phyloP scores from a whole-genome alignment of 2,329 filamentous ascomycete species.

The Cladophialophora chaetospira region DNA sequence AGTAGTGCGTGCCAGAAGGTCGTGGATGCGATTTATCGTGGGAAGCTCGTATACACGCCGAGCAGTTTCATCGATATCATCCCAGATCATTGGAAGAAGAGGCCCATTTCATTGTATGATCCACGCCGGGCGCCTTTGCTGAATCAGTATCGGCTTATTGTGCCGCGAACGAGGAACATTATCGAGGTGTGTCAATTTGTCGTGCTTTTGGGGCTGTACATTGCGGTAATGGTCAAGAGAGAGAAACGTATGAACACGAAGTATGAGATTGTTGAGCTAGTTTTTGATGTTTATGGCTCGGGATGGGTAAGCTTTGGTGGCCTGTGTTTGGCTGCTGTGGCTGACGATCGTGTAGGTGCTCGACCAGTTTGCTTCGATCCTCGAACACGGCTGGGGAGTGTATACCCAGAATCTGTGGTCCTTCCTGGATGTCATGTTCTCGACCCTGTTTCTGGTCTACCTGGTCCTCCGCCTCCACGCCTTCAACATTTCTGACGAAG shows the following conservation, averaged over 20 bases:
- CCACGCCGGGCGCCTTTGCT: slow-evolving; percentile 73
- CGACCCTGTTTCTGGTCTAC: slow-evolving; percentile 70
- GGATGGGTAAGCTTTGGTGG: slow-evolving; percentile 62
- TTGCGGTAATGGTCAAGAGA: slow-evolving; percentile 70
- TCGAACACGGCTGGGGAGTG: slow-evolving; percentile 76
- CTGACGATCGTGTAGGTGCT: slow-evolving; percentile 44
- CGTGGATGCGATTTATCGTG: slow-evolving; percentile 78
- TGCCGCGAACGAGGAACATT: slow-evolving; percentile 74
- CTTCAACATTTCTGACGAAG: slow-evolving; percentile 13
- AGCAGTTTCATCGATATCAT: slow-evolving; percentile 80
- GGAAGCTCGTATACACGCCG: slow-evolving; percentile 78
- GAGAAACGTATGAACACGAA: slow-evolving; percentile 50
- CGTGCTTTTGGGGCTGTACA: slow-evolving; percentile 67
- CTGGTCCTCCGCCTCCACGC: slow-evolving; percentile 61
- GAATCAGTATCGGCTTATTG: slow-evolving; percentile 83
- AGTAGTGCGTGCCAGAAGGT: slow-evolving; percentile 79
- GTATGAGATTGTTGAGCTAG: slow-evolving; percentile 61
- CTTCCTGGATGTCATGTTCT: slow-evolving; percentile 78
- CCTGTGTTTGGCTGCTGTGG: background rate
- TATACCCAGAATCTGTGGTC: slow-evolving; percentile 90
- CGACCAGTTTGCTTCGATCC: slow-evolving; percentile 74
- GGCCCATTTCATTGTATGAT: slow-evolving; percentile 78
- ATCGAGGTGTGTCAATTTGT: slow-evolving; percentile 76
- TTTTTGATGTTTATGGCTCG: slow-evolving; percentile 72
- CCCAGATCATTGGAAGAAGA: slow-evolving; percentile 82